Base-by-base conservation (phyloP, 2,329 filamentous ascomycete genomes). In the Lanzia echinophila region DNA sequence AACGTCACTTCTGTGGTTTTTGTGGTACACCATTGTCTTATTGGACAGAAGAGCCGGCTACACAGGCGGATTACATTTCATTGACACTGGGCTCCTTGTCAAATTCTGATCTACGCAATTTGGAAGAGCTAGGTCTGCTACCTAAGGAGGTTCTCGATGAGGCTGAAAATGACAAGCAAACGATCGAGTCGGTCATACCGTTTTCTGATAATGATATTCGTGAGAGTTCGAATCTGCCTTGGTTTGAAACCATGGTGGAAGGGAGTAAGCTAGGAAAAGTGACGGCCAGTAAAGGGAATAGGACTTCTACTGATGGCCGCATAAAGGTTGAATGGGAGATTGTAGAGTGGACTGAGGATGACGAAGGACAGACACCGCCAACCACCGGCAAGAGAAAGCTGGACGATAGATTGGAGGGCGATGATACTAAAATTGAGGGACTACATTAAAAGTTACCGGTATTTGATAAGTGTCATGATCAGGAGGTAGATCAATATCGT, bases 1-100 rank as follows among this genome's bases (percentile, higher is more conserved):
- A 86, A 67, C 83, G 88, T 47, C 81, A 90, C 61, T 96, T 96
- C 70, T 96, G 91, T 71, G 91, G 91, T 22, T 95, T 87, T 73
- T 96, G 91, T 68, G 91, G 91, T 50, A 95, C 90, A 0, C 87
- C 88, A 12, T 74, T 96, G 51, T 86, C 86, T 0, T 89, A 86
- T 63, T 96, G 90, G 90, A 86, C 83, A 45, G 90, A 95, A 69
- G 71, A 81, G 22, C 86, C 87, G 0, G 73, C 70, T 1, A 76
- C 75, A 49, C 88, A 94, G 67, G 85, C 86, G 12, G 83, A 90
- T 7, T 92, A 81, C 67, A 90, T 96, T 72, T 84, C 83, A 56
- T 74, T 96, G 54, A 87, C 90, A 0, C 74, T 96, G n/a, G 88
- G 88, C 5, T 92, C 86, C 62, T 73, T 96, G 50, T 67, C 81